Percentiles rank a stretch among this genome's conserved stretches.
These are phyloP conservation scores for Tricholomella constricta DNA, from an alignment of 768 basidiomycete species.

Conservation along the genomic window DNA sequence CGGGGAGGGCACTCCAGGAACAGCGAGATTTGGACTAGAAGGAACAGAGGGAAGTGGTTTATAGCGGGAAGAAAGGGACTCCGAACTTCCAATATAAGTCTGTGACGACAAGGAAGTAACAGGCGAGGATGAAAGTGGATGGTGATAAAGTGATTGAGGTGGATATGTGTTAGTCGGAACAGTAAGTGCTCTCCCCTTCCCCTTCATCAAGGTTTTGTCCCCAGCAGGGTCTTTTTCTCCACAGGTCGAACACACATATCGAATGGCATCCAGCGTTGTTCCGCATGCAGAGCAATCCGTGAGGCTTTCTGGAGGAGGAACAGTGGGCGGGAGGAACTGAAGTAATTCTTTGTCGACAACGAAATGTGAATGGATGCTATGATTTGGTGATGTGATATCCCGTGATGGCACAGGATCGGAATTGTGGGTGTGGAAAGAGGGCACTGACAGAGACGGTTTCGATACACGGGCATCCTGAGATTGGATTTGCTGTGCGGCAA, in stretches of 20 bases:
- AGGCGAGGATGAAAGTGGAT: constrained; percentile 27
- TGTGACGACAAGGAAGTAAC: constrained; percentile 33
- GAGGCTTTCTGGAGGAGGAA: constrained; percentile 59
- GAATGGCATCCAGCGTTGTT: constrained; percentile 70
- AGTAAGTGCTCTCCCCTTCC: constrained; percentile 47
- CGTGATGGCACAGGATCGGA: constrained; percentile 28
- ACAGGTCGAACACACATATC: constrained; percentile 89
- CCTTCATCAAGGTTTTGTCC: constrained; percentile 37
- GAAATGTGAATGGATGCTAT: constrained; percentile 3
- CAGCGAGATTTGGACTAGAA: constrained; percentile 27
- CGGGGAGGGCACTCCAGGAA: constrained; percentile 19
- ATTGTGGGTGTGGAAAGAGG: constrained; percentile 29
- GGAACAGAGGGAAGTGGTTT: constrained; percentile 52
- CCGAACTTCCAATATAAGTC: constrained; percentile 34
- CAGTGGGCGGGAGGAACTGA: constrained; percentile 47
- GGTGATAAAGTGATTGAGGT: constrained; percentile 33
- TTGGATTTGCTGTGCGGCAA: constrained; percentile 56
- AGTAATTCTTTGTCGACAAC: constrained; percentile 48
- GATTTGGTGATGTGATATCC: constrained; percentile 7
- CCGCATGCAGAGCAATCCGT: constrained; percentile 88
- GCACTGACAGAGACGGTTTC: constrained; percentile 23
- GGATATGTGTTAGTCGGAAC: constrained; percentile 30
- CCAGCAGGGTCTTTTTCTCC: constrained; percentile 67
- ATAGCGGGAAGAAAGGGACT: constrained; percentile 25
- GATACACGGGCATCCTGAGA: constrained; percentile 22